phyloP scores from a whole-genome alignment of 2,329 filamentous ascomycete species.

The Ophiostoma ulmi region DNA sequence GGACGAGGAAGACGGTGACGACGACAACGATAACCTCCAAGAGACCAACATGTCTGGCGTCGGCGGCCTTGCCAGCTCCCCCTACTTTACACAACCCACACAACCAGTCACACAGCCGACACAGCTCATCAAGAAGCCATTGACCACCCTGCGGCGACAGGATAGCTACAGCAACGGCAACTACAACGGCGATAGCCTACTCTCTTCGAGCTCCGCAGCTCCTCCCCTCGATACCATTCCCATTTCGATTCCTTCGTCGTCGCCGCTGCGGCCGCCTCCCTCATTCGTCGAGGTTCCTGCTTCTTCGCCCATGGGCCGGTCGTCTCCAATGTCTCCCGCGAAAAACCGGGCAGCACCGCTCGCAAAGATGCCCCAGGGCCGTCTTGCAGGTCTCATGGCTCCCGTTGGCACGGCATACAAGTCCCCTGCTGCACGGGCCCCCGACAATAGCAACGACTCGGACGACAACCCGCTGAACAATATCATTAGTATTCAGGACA shows the following conservation, averaged over 20 bases:
- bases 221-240: slow-evolving; percentile 25
- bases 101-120: slow-evolving; percentile 46
- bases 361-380: slow-evolving; percentile 30
- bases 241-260: slow-evolving; percentile 37
- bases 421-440: slow-evolving; percentile 37
- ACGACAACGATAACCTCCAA: slow-evolving; percentile 42
- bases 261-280: slow-evolving; percentile 32
- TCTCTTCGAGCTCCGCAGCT: slow-evolving; percentile 9
- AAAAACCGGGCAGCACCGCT: slow-evolving; percentile 23
- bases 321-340: slow-evolving; percentile 55
- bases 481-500: slow-evolving; percentile 47
- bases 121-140: slow-evolving; percentile 40
- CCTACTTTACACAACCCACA: slow-evolving; percentile 45
- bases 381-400: slow-evolving; percentile 61
- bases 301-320: slow-evolving; percentile 70
- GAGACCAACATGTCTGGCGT: slow-evolving; percentile 33
- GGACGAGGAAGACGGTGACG: slow-evolving; percentile 39
- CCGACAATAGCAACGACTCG: slow-evolving; percentile 16
- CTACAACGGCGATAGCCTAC: neutral
- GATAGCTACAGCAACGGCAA: slow-evolving; percentile 13
- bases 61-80: slow-evolving; percentile 37
- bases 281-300: slow-evolving; percentile 75
- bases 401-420: slow-evolving; percentile 70
- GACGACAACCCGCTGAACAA: slow-evolving; percentile 30
- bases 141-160: slow-evolving; percentile 34